phyloP scores from a whole-genome alignment of 2,329 filamentous ascomycete genomes.

The Herpotrichia juniperi region DNA sequence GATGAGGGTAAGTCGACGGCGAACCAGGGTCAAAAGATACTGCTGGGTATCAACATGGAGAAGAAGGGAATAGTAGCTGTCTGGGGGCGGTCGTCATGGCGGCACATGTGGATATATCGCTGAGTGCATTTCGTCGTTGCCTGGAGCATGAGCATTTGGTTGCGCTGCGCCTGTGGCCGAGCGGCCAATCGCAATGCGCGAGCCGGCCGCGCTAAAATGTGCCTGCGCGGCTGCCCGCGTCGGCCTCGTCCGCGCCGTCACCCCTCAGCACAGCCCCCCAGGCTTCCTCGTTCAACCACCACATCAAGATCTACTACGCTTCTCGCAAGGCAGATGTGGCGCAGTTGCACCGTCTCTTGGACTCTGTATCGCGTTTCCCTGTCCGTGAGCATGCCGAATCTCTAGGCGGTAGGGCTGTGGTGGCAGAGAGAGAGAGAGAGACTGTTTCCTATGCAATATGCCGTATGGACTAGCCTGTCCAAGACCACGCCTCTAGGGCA shows the following conservation, averaged over 20 bases:
- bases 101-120: conserved; percentile 21
- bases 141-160: conserved; percentile 14
- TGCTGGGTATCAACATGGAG: conserved; percentile 22
- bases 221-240: not conserved
- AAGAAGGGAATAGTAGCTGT: conserved; percentile 29
- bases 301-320: not conserved
- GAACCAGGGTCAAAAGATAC: conserved; percentile 15
- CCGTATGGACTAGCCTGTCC: too few species aligned
- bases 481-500: too few species aligned
- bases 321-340: conserved; percentile 16
- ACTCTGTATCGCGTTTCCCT: not conserved
- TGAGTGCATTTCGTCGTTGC: conserved; percentile 38
- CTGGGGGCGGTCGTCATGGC: conserved; percentile 37
- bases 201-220: not conserved
- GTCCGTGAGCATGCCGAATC: not conserved
- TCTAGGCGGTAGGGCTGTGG: too few species aligned
- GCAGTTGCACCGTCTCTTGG: conserved; percentile 4
- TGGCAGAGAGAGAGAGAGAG: too few species aligned
- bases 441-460: too few species aligned
- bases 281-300: not conserved
- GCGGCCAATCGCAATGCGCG: conserved; percentile 3
- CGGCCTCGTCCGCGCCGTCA: not conserved
- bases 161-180: not conserved
- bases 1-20: conserved; percentile 3
- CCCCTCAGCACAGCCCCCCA: conserved; percentile 2